phyloP scores from a whole-genome alignment of 2,329 filamentous ascomycete species.

The Colletotrichum lindemuthianum region DNA sequence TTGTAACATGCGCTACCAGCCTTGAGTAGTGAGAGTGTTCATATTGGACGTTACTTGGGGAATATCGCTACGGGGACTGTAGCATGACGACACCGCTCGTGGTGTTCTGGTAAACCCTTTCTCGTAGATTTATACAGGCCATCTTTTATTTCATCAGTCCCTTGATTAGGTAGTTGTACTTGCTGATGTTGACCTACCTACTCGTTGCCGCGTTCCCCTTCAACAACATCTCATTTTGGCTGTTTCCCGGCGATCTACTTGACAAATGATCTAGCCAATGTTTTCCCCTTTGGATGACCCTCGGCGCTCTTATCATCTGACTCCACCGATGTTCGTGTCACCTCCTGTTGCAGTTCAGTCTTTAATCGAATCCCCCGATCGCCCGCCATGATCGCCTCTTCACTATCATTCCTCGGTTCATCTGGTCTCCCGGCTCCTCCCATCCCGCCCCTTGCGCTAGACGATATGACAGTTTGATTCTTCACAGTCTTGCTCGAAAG shows the following conservation, averaged over 20 bases:
- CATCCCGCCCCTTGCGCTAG: not conserved
- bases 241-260: not conserved
- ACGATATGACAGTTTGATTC: constrained; percentile 4
- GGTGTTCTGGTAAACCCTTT: too few species aligned
- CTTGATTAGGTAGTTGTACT: too few species aligned
- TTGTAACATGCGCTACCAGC: too few species aligned
- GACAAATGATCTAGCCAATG: not conserved
- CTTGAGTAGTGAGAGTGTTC: too few species aligned
- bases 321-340: not conserved
- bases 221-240: not conserved
- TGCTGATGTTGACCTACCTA: too few species aligned
- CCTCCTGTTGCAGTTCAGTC: constrained; percentile 8
- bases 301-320: not conserved
- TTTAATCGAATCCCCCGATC: not conserved
- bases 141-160: too few species aligned
- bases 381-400: constrained; percentile 8
- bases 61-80: too few species aligned
- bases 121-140: too few species aligned
- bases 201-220: too few species aligned
- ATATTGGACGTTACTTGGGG: too few species aligned
- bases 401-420: not conserved
- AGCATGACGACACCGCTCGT: too few species aligned
- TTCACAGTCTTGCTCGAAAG: not conserved
- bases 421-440: not conserved
- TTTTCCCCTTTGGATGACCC: not conserved